These are phyloP conservation scores for Crithidia mellificae DNA, from an alignment of 208 protist species.

Conservation along the genomic window DNA sequence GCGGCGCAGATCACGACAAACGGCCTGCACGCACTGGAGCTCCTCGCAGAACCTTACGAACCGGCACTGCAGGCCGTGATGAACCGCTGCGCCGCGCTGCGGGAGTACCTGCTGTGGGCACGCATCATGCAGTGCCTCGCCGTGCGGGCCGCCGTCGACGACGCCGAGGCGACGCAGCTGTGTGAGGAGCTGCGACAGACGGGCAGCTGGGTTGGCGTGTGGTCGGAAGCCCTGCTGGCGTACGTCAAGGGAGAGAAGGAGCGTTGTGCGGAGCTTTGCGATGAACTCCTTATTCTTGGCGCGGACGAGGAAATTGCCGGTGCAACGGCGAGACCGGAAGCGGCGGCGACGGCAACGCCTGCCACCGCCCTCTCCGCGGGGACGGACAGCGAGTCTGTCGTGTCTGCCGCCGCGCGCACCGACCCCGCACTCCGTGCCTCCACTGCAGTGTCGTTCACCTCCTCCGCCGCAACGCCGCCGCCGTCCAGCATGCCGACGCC, in stretches of 20 bases:
- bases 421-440: background rate
- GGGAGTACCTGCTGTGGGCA: slow-evolving; percentile 25
- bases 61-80: slow-evolving; percentile 21
- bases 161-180: slow-evolving; percentile 19
- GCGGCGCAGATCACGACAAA: slow-evolving; percentile 20
- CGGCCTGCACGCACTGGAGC: slow-evolving; percentile 26
- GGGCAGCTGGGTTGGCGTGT: slow-evolving; percentile 24
- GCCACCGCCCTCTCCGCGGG: background rate
- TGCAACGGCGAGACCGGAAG: no score
- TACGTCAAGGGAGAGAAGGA: slow-evolving; percentile 22
- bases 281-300: background rate
- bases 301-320: background rate
- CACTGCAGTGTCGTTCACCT: background rate
- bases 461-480: background rate
- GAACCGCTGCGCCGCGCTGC: slow-evolving; percentile 21
- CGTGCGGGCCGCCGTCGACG: background rate
- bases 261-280: slow-evolving; percentile 17
- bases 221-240: slow-evolving; percentile 27
- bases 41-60: slow-evolving; percentile 15
- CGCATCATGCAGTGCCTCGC: slow-evolving; percentile 22
- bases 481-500: background rate
- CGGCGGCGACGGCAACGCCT: no score
- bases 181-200: slow-evolving; percentile 13
- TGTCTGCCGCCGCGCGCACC: background rate
- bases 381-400: background rate